Percentiles rank a stretch among this genome's conserved stretches.
Evolutionary conservation across 2,329 filamentous ascomycete species (phyloP).

Genomic region (Alternaria longipes): DNA sequence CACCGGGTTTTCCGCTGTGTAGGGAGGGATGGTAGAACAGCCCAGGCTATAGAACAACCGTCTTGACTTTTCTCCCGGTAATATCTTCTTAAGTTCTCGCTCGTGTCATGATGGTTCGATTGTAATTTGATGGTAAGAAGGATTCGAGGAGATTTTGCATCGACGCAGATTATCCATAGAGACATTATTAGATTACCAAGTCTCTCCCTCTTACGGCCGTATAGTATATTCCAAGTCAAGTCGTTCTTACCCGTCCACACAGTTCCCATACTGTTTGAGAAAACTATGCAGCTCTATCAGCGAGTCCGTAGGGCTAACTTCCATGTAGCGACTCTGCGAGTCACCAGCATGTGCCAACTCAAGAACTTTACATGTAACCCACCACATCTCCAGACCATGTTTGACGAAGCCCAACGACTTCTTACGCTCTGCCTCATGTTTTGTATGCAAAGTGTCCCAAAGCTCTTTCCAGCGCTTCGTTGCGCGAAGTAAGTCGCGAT

Average conservation of each 20-base stretch:
- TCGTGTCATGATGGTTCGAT: not conserved
- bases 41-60: not conserved
- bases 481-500: constrained; percentile 15
- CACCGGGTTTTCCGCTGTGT: too few species aligned
- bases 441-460: constrained; percentile 13
- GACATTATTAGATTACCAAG: not conserved
- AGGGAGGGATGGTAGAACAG: not conserved
- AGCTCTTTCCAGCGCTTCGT: constrained; percentile 27
- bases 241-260: not conserved
- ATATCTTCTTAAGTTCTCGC: not conserved
- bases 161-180: not conserved
- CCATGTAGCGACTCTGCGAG: constrained; percentile 12
- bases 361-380: constrained; percentile 22
- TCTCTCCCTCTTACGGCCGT: not conserved
- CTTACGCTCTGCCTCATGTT: not conserved
- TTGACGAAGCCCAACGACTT: constrained; percentile 19
- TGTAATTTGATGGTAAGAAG: not conserved
- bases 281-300: constrained; percentile 17
- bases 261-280: not conserved
- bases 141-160: not conserved
- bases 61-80: not conserved
- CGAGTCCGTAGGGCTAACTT: constrained; percentile 16
- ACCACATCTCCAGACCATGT: constrained; percentile 27
- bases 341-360: constrained; percentile 3
- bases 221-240: not conserved